A percentile compares a stretch with the other conserved stretches of the same genome.
Conservation (phyloP, 2,329 filamentous ascomycete genomes). For the Diplocarpon mali region DNA sequence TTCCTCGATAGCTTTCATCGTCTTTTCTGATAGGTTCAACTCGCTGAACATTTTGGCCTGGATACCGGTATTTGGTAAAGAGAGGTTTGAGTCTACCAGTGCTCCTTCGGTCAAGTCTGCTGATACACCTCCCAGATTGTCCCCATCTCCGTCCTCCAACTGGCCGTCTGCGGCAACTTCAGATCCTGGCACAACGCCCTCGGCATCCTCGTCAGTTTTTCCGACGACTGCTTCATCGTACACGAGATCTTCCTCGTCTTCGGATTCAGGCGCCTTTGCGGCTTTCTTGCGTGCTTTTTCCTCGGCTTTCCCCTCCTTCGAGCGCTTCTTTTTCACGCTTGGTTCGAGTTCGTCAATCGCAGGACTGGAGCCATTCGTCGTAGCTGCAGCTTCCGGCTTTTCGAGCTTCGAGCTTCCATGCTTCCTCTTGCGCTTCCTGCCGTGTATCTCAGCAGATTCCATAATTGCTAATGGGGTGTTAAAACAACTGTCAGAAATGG, state of each 20-base stretch:
- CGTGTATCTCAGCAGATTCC: slow-evolving; percentile 22
- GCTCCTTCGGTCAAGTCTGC: slow-evolving; percentile 15
- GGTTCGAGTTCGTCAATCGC: slow-evolving; percentile 2
- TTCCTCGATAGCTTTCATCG: slow-evolving; percentile 64
- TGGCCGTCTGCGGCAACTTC: slow-evolving; percentile 10
- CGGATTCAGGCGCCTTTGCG: slow-evolving; percentile 29
- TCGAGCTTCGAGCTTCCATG: slow-evolving; percentile 20
- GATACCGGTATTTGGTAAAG: slow-evolving; percentile 15
- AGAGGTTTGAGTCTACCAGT: slow-evolving; percentile 15
- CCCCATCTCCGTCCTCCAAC: slow-evolving; percentile 11
- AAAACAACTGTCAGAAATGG: background rate
- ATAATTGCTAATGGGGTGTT: slow-evolving; percentile 6
- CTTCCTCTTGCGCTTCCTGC: slow-evolving; percentile 28
- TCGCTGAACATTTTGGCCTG: slow-evolving; percentile 32
- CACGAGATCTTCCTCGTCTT: slow-evolving; percentile 16
- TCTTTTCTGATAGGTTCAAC: slow-evolving; percentile 77
- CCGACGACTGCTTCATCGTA: slow-evolving; percentile 19
- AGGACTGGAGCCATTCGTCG: slow-evolving; percentile 7
- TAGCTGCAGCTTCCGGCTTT: slow-evolving; percentile 9
- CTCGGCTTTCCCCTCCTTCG: slow-evolving; percentile 17
- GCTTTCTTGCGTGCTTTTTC: slow-evolving; percentile 27
- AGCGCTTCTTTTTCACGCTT: slow-evolving; percentile 15
- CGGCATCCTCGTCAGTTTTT: slow-evolving; percentile 21
- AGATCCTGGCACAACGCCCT: slow-evolving; percentile 21
- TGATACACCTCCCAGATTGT: slow-evolving; percentile 11